phyloP scores from a whole-genome alignment of 2,329 filamentous ascomycete genomes.

The Dactylella cylindrospora region DNA sequence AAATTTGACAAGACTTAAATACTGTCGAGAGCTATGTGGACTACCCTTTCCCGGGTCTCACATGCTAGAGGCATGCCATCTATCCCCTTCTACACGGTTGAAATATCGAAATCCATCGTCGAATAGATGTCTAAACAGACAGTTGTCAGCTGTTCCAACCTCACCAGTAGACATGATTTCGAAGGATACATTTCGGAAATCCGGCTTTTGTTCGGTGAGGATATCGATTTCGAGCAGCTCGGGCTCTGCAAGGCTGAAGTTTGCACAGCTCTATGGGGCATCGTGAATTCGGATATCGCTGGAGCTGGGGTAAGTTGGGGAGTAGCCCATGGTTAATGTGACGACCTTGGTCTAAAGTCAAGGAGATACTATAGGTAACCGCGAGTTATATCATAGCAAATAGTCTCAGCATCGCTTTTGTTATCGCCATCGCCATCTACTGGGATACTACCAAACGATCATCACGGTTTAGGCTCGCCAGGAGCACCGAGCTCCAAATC shows the following conservation, averaged over 20 bases:
- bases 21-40: no score
- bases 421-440: conserved; percentile 6
- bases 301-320: conserved; percentile 24
- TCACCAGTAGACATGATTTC: conserved; percentile 1
- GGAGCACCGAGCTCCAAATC: conserved; percentile 1
- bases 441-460: conserved; percentile 5
- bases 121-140: no score
- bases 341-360: neutral
- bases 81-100: no score
- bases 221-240: neutral
- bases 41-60: no score
- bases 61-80: no score
- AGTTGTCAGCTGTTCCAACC: conserved; percentile 10
- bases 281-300: conserved; percentile 17
- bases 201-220: conserved; percentile 1
- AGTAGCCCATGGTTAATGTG: no score
- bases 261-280: conserved; percentile 18
- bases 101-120: no score
- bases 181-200: conserved; percentile 15
- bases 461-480: conserved; percentile 1
- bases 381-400: conserved; percentile 26
- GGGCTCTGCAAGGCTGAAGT: conserved; percentile 7
- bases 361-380: conserved; percentile 3
- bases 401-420: conserved; percentile 6
- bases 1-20: no score